Evolutionary conservation across 2,329 filamentous ascomycete species (phyloP).

Genomic region (Botryotinia convoluta): DNA sequence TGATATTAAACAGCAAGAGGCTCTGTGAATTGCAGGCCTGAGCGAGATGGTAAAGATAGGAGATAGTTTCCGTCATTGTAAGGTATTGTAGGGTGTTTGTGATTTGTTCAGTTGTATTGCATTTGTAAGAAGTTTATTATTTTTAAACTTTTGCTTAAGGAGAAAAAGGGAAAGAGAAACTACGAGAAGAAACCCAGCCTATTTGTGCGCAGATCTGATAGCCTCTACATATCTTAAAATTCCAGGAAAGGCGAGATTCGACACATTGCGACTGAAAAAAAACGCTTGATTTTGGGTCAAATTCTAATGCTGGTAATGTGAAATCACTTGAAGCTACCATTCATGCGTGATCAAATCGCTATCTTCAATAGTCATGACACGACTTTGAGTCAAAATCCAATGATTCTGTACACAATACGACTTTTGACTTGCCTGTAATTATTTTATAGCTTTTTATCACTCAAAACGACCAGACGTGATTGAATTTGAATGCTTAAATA

Average conservation of each 20-base stretch:
- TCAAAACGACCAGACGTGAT: too few relatives aligned
- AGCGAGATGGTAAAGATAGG: background rate
- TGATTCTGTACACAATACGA: background rate
- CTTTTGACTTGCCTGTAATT: too few relatives aligned
- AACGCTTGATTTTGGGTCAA: background rate
- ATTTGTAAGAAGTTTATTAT: background rate
- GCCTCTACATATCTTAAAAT: rapidly evolving
- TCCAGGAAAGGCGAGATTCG: rapidly evolving
- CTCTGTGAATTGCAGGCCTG: background rate
- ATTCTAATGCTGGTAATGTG: background rate
- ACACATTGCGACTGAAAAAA: background rate
- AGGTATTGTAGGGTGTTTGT: background rate
- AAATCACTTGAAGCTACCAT: background rate
- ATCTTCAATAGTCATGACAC: background rate
- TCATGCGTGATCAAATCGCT: background rate
- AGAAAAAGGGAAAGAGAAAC: background rate
- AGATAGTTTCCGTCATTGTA: rapidly evolving
- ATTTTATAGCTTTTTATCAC: too few relatives aligned
- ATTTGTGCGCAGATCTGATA: background rate
- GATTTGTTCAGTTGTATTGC: background rate
- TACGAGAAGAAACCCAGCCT: rapidly evolving
- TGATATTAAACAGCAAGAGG: background rate
- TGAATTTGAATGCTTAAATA: too few relatives aligned
- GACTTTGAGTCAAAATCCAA: too few relatives aligned
- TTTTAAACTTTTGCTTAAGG: too few relatives aligned